phyloP scores from a whole-genome alignment of 148 eudicot genomes.

The Chenopodium formosanum region DNA sequence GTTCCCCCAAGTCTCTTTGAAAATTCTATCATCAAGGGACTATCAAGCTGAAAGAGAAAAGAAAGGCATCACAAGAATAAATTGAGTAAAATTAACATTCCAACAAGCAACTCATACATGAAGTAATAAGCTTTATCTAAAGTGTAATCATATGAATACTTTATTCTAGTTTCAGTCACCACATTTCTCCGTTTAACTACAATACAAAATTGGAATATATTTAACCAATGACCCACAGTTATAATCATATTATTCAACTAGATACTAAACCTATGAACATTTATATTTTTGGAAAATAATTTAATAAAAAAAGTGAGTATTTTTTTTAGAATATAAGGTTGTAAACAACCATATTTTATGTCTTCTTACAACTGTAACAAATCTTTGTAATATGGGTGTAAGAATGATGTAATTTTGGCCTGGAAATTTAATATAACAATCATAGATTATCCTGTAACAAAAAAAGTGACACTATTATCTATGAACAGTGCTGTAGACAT shows the following conservation, averaged over 20 bases:
- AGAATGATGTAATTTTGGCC: not conserved
- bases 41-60: constrained; percentile 36
- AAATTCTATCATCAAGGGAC: constrained; percentile 46
- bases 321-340: not conserved
- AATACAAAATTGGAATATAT: not conserved
- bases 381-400: not conserved
- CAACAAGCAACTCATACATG: not conserved
- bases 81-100: not conserved
- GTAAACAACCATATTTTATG: not conserved
- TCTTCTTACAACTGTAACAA: not conserved
- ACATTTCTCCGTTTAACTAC: not conserved
- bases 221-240: not conserved
- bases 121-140: too few relatives aligned
- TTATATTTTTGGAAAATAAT: too few relatives aligned
- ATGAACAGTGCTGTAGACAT: not conserved
- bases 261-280: too few relatives aligned
- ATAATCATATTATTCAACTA: not conserved
- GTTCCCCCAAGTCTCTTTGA: constrained; percentile 56
- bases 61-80: not conserved
- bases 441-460: not conserved
- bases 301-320: too few relatives aligned
- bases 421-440: not conserved
- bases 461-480: not conserved
- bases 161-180: not conserved
- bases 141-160: not conserved